Evolutionary conservation across 2,329 filamentous ascomycete species (phyloP), one percentile per base, ranked within the genome.

Genomic region (Pseudocercospora eumusae): DNA sequence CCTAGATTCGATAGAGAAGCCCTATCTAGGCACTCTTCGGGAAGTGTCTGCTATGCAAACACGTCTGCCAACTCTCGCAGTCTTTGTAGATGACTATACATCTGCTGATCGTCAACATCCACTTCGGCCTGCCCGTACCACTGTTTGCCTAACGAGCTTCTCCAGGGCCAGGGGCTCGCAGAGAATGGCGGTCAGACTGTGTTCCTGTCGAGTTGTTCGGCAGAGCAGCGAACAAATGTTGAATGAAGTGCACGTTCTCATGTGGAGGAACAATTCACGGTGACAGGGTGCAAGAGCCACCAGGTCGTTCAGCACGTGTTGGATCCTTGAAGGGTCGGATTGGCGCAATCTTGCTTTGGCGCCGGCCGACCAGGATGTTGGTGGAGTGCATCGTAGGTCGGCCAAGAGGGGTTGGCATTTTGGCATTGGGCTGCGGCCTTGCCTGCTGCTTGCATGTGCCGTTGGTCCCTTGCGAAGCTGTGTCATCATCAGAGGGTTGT

Each of bases 71-170:
- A 6, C 33, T 18, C 15, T 40, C 15, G 36, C 36, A n/a, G 2
- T 0, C 36, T 18, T 40, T 5, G 36, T 18, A 8, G 36, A 40
- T 15, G 13, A 36, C 2, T 40, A 7, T 40, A 40, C 18, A 40
- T 18, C 36, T 40, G 36, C 36, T 40, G 33, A 36, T 15, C 36
- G 13, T 40, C 36, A 18, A 40, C 5, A 18, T 40, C 36, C 36
- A 18, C 36, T 40, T 18, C 36, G 36, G 36, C 31, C 31, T 40
- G 36, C 36, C 36, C 36, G 36, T 40, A 40, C 36, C 47, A 52
- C 47, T 52, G 7, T 28, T 52, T 25, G 21, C 47, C 21, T 28
- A 25, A 28, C 47, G 47, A 52, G 47, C 47, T 52, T 52, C 47
- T 52, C 23, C 23, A 25, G 18, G 21, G 25, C 13, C 7, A 18